Base-by-base conservation (phyloP, 2,329 filamentous ascomycete species). In the Cytospora mali region DNA sequence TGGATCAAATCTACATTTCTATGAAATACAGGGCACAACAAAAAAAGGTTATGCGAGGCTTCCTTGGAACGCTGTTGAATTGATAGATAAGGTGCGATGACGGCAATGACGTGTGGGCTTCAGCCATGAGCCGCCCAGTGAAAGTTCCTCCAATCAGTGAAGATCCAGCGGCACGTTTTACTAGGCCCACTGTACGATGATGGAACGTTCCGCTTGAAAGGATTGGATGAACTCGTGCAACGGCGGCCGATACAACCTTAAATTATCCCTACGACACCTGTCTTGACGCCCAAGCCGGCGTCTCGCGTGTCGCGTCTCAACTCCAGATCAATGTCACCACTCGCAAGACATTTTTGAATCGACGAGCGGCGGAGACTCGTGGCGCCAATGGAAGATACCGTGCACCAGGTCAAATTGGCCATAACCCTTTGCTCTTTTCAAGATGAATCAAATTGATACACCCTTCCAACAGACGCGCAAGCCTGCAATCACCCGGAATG, bases 101-200 rank as follows among this genome's bases (percentile, higher is more conserved):
- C 57, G 57, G 21, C 50, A 11, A 60, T 60, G 58, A 54, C 58
- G 58, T 60, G 58, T 35, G 57, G 35, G 50, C 58, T 27, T 54
- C 21, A 21, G 13, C 21, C 9, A 54, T 16, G 21, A 35, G 16
- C 46, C 16, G 39, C 50, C 28, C 35, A 33, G 48, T 46, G 29
- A n/a, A 23, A 23, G 23, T 14, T 10, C 42, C 16, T 27, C 55
- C 55, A 58, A 58, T 50, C 55, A 58, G 28, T 18, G 42, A 18
- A 6, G 35, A 23, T 25, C 23, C n/a, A 54, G 58, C 39, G 21
- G 57, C n/a, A 23, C n/a, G n/a, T 23, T 46, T 23, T 21, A 23
- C 29, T 53, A n/a, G 39, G 7, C 49, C 62, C 58, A 50, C 35
- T 54, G 14, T 29, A 50, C 42, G 35, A 55, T 29, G 42, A 35